These are phyloP conservation scores for Epichloe baconii DNA, from an alignment of 2,329 filamentous ascomycete genomes.

Conservation along the genomic window DNA sequence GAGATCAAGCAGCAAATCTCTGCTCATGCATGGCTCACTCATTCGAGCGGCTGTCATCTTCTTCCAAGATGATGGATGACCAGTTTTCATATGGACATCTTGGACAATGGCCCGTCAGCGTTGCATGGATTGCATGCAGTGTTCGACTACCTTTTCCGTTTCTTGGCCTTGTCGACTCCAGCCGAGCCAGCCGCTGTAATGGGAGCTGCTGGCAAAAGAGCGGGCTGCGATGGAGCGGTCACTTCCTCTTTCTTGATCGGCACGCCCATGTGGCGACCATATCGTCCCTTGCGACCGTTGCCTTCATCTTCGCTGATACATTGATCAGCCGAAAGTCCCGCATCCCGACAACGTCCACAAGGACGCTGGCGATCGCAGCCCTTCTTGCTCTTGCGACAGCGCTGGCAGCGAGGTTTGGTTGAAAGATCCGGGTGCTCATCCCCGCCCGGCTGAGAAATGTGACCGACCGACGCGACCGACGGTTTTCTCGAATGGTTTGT, in stretches of 20 bases:
- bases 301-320: constrained; percentile 97
- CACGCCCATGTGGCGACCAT: constrained; percentile 60
- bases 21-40: background rate
- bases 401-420: constrained; percentile 91
- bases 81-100: background rate
- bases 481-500: constrained; percentile 64
- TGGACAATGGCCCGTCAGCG: background rate
- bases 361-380: constrained; percentile 94
- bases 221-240: constrained; percentile 21
- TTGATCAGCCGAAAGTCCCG: constrained; percentile 81
- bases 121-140: background rate
- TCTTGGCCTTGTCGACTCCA: constrained; percentile 43
- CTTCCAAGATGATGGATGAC: background rate
- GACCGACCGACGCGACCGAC: constrained; percentile 49
- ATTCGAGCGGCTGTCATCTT: background rate
- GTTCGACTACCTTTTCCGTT: constrained; percentile 41
- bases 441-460: constrained; percentile 45
- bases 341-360: constrained; percentile 90
- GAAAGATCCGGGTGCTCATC: constrained; percentile 89
- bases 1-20: background rate
- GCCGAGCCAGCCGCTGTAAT: constrained; percentile 24
- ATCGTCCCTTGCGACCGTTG: constrained; percentile 91
- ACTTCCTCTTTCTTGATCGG: constrained; percentile 46
- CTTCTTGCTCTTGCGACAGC: constrained; percentile 99
- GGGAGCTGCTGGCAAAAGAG: constrained; percentile 31